These are phyloP conservation scores for Solanum aculeatissimum DNA, from an alignment of 305 asterid species.

Conservation along the genomic window DNA sequence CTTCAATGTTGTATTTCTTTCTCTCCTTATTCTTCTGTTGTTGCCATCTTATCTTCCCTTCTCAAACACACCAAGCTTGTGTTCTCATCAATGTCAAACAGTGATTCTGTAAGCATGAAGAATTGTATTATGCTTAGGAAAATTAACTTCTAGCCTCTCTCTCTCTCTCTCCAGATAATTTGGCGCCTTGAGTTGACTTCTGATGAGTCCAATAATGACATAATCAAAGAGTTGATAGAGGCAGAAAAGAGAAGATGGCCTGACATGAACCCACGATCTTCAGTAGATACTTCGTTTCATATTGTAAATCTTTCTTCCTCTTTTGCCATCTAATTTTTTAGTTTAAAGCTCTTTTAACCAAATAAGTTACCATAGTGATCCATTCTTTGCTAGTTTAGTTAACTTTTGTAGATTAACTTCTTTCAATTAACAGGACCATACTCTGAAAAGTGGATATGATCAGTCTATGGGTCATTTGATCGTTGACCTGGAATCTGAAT, in stretches of 20 bases:
- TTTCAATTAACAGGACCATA: not conserved
- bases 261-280: not conserved
- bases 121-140: not conserved
- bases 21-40: not conserved
- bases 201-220: constrained; percentile 6
- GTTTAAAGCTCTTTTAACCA: not conserved
- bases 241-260: not conserved
- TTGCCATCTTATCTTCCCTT: not conserved
- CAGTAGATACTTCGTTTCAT: not conserved
- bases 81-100: not conserved
- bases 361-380: not conserved
- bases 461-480: not conserved
- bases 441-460: not conserved
- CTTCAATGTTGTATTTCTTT: not conserved
- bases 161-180: not conserved
- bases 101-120: not conserved
- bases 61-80: not conserved
- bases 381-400: not conserved
- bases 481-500: not conserved
- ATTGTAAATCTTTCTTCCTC: not conserved
- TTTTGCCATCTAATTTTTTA: not conserved
- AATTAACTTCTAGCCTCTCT: not conserved
- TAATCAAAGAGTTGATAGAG: constrained; percentile 4
- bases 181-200: constrained; percentile 7
- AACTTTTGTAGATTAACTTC: not conserved